phyloP scores from a whole-genome alignment of 2,329 filamentous ascomycete genomes.

The Aspergillus nomiae region DNA sequence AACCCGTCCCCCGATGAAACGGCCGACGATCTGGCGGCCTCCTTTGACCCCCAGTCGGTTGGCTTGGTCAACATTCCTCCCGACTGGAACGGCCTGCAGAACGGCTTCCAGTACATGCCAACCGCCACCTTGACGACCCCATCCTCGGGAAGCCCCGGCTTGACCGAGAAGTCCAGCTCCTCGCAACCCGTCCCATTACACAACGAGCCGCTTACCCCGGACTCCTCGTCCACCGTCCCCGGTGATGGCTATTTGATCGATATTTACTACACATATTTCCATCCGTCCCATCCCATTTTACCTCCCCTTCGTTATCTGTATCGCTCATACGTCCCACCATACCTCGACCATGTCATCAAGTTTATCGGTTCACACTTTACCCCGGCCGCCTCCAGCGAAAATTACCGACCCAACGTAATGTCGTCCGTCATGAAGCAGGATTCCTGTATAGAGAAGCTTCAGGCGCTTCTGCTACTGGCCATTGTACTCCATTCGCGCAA shows the following conservation, averaged over 20 bases:
- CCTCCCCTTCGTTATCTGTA: conserved; percentile 50
- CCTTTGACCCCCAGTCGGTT: conserved; percentile 20
- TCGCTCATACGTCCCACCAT: conserved; percentile 42
- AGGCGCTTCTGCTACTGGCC: conserved; percentile 74
- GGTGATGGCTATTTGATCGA: conserved; percentile 49
- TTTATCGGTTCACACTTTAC: conserved; percentile 60
- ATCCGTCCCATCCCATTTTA: conserved; percentile 59
- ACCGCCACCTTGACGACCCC: conserved; percentile 27
- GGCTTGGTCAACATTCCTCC: conserved; percentile 40
- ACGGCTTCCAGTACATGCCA: conserved; percentile 30
- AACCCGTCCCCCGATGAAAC: conserved; percentile 45
- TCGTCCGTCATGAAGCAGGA: conserved; percentile 34
- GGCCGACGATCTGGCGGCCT: conserved; percentile 50
- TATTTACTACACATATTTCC: conserved; percentile 59
- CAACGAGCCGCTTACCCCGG: conserved; percentile 36
- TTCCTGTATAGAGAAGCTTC: conserved; percentile 66
- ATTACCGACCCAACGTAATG: conserved; percentile 43
- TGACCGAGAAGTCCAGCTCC: conserved; percentile 22
- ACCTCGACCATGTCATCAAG: conserved; percentile 57
- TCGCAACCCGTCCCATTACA: conserved; percentile 20
- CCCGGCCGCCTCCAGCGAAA: conserved; percentile 46
- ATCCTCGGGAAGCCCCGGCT: conserved; percentile 26
- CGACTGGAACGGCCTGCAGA: conserved; percentile 40
- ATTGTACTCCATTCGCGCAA: conserved; percentile 78
- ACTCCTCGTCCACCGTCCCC: conserved; percentile 35